A percentile compares a stretch with the other conserved stretches of the same genome.
These are phyloP conservation scores for Lichtheimia hyalospora DNA, from an alignment of 371 early-diverging fungal genomes.

Conservation along the genomic window DNA sequence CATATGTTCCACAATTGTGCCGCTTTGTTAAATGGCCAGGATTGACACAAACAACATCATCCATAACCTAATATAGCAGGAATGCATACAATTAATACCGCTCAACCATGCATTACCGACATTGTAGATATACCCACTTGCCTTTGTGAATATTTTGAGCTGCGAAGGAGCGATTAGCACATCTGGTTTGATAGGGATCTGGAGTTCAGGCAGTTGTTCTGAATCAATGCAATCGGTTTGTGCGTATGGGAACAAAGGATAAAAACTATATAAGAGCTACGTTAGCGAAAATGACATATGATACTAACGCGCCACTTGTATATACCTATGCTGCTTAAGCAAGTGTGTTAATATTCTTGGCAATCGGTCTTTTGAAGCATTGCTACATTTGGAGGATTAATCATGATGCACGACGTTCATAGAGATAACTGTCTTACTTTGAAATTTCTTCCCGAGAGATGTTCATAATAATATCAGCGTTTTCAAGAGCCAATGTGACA, in stretches of 20 bases:
- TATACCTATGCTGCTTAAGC: conserved; percentile 74
- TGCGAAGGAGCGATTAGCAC: conserved; percentile 75
- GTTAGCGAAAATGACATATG: too few relatives aligned
- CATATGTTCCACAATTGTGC: conserved; percentile 75
- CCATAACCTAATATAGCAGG: conserved; percentile 38
- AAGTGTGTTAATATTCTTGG: conserved; percentile 67
- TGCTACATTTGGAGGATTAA: conserved; percentile 1
- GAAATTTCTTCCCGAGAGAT: conserved; percentile 66
- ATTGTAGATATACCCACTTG: conserved; percentile 7
- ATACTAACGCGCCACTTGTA: neutral
- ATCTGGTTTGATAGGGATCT: conserved; percentile 69
- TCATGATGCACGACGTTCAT: neutral
- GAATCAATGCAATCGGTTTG: conserved; percentile 60
- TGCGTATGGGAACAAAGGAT: conserved; percentile 79
- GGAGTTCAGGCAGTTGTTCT: conserved; percentile 44
- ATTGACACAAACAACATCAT: conserved; percentile 75
- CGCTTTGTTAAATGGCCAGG: conserved; percentile 73
- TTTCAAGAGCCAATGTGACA: conserved; percentile 68
- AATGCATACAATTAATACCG: neutral
- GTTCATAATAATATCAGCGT: conserved; percentile 70
- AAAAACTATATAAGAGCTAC: conserved; percentile 47
- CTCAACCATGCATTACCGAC: neutral
- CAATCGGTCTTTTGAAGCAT: conserved; percentile 56
- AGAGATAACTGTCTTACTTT: conserved; percentile 30
- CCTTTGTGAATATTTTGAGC: conserved; percentile 65